Evolutionary conservation across 306 rosid genomes (phyloP).

Genomic region (Lupinus albus): DNA sequence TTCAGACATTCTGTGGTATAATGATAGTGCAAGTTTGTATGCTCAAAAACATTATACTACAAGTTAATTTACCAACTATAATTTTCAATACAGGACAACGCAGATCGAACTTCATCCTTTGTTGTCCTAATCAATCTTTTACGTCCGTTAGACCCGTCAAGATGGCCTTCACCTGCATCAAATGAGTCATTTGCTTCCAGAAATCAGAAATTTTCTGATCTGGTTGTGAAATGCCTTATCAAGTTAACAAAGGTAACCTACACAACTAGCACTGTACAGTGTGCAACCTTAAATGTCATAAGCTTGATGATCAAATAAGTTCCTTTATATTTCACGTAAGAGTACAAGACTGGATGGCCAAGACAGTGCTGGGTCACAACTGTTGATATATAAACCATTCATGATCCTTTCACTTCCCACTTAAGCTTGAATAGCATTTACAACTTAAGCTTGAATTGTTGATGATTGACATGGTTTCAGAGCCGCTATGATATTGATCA

Average conservation of each 20-base stretch:
- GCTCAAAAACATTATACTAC: background rate
- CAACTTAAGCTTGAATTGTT: background rate
- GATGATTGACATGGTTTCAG: background rate
- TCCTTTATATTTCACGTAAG: background rate
- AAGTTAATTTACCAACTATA: constrained; percentile 25
- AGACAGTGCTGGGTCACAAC: constrained; percentile 8
- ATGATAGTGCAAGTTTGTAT: constrained; percentile 8
- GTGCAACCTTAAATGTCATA: background rate
- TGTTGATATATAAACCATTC: background rate
- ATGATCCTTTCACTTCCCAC: background rate
- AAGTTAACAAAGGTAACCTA: constrained; percentile 88
- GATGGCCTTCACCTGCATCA: constrained; percentile 91
- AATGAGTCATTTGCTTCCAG: constrained; percentile 85
- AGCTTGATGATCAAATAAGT: constrained; percentile 11
- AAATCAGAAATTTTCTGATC: constrained; percentile 94
- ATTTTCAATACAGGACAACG: constrained; percentile 79
- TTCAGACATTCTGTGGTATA: background rate
- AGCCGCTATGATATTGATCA: background rate
- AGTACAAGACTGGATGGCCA: background rate
- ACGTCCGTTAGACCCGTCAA: constrained; percentile 91
- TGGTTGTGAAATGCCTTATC: constrained; percentile 98
- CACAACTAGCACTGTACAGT: background rate
- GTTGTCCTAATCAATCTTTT: constrained; percentile 89
- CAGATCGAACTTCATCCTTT: constrained; percentile 95
- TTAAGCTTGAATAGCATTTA: background rate